Evolutionary conservation across 2,329 filamentous ascomycete species (phyloP).

Genomic region (Ophiocordyceps camponoti-saundersi): DNA sequence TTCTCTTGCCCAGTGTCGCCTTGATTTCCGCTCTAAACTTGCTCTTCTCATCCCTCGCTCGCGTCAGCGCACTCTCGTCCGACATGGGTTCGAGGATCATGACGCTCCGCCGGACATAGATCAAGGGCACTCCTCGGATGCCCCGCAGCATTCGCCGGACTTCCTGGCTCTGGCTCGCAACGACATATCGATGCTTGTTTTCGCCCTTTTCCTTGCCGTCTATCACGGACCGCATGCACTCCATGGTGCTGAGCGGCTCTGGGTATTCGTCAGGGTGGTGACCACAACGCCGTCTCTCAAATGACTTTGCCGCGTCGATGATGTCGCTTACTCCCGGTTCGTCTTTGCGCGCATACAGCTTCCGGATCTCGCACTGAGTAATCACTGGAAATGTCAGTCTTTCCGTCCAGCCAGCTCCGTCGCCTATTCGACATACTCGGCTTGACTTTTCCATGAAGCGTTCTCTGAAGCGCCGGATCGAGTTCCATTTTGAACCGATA

Average conservation of each 20-base stretch:
- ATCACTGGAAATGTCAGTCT: slow-evolving; percentile 38
- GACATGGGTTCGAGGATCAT: slow-evolving; percentile 62
- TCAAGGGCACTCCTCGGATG: slow-evolving; percentile 56
- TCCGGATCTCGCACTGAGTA: slow-evolving; percentile 65
- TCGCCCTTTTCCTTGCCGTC: slow-evolving; percentile 55
- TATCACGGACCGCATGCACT: slow-evolving; percentile 60
- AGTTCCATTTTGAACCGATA: slow-evolving; percentile 81
- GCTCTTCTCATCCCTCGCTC: slow-evolving; percentile 50
- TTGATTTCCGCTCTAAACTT: slow-evolving; percentile 61
- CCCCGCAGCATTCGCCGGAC: slow-evolving; percentile 45
- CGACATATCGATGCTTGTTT: slow-evolving; percentile 67
- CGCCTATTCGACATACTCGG: slow-evolving; percentile 38
- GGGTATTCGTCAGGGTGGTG: slow-evolving; percentile 59
- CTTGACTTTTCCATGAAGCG: slow-evolving; percentile 76
- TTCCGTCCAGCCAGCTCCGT: neutral
- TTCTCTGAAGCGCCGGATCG: slow-evolving; percentile 57
- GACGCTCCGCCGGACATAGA: slow-evolving; percentile 65
- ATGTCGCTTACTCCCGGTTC: slow-evolving; percentile 37
- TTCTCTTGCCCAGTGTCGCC: slow-evolving; percentile 30
- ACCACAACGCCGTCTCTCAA: slow-evolving; percentile 61
- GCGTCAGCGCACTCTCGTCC: slow-evolving; percentile 41
- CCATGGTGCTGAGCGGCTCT: slow-evolving; percentile 49
- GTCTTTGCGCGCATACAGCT: slow-evolving; percentile 49
- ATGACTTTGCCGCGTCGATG: slow-evolving; percentile 58
- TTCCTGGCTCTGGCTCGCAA: slow-evolving; percentile 54